Conservation (phyloP, 805 yeast species). For the Pichia phayaonensis region DNA sequence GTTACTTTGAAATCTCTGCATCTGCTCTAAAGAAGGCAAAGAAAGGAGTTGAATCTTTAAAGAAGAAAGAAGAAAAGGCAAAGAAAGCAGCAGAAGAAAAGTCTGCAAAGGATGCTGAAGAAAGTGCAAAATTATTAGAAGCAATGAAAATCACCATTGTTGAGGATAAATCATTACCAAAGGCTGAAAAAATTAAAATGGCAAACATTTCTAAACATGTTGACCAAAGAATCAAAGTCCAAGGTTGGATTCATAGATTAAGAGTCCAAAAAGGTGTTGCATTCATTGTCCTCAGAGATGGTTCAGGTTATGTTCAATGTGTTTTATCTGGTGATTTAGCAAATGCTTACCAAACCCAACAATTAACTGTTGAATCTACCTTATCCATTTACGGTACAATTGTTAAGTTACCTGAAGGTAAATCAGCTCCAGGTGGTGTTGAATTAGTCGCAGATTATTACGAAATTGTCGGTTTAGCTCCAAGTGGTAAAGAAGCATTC, state of each 20-base stretch:
- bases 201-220: slow-evolving; percentile 43
- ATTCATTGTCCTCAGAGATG: slow-evolving; percentile 90
- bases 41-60: slow-evolving; percentile 89
- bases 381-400: slow-evolving; percentile 74
- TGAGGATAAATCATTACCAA: slow-evolving; percentile 68
- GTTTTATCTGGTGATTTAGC: slow-evolving; percentile 89
- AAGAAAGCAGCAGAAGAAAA: slow-evolving; percentile 46
- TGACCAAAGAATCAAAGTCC: slow-evolving; percentile 63
- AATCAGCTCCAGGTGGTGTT: slow-evolving; percentile 95
- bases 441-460: slow-evolving; percentile 89
- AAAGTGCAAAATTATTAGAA: slow-evolving; percentile 67
- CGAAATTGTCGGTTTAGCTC: slow-evolving; percentile 86
- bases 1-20: slow-evolving; percentile 71
- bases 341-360: slow-evolving; percentile 75
- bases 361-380: slow-evolving; percentile 84
- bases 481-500: slow-evolving; percentile 92
- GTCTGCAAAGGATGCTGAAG: slow-evolving; percentile 56
- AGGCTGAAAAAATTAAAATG: slow-evolving; percentile 63
- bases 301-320: slow-evolving; percentile 84
- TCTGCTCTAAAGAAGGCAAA: slow-evolving; percentile 93
- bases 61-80: slow-evolving; percentile 69
- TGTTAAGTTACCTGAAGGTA: slow-evolving; percentile 86
- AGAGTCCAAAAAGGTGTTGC: slow-evolving; percentile 89
- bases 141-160: slow-evolving; percentile 68
- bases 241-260: slow-evolving; percentile 96